These are phyloP conservation scores for Colletotrichum sp. DNA, from an alignment of 2,329 filamentous ascomycete species.

Conservation along the genomic window DNA sequence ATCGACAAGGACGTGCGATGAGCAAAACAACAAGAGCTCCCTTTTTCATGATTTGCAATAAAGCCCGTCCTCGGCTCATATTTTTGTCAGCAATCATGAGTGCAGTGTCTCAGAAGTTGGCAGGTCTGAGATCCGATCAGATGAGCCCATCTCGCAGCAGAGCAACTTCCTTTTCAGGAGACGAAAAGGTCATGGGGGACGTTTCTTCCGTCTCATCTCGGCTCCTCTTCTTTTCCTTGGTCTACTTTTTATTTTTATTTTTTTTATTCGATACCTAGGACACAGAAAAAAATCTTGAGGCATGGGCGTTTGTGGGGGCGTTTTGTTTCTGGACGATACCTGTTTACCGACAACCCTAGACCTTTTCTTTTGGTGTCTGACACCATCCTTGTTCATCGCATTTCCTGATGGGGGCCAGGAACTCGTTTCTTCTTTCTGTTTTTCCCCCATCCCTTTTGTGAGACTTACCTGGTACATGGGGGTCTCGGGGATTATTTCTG, in stretches of 20 bases:
- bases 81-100: not conserved
- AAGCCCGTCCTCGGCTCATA: not conserved
- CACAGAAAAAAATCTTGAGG: not conserved
- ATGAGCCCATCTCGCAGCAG: not conserved
- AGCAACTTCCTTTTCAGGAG: not conserved
- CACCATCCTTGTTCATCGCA: not conserved
- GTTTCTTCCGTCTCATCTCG: not conserved
- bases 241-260: not conserved
- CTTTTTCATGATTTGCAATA: not conserved
- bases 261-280: not conserved
- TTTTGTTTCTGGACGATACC: not conserved
- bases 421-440: not conserved
- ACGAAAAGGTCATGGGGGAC: not conserved
- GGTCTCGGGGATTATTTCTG: not conserved
- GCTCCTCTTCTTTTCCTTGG: not conserved
- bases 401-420: not conserved
- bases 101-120: not conserved
- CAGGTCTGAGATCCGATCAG: not conserved
- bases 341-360: not conserved
- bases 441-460: not conserved
- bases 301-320: conserved; percentile 2
- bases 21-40: not conserved
- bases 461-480: not conserved
- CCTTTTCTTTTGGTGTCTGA: not conserved
- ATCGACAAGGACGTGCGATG: conserved; percentile 52